phyloP scores from a whole-genome alignment of 2,329 filamentous ascomycete genomes.

The Mycosphaerelloides madeirae region DNA sequence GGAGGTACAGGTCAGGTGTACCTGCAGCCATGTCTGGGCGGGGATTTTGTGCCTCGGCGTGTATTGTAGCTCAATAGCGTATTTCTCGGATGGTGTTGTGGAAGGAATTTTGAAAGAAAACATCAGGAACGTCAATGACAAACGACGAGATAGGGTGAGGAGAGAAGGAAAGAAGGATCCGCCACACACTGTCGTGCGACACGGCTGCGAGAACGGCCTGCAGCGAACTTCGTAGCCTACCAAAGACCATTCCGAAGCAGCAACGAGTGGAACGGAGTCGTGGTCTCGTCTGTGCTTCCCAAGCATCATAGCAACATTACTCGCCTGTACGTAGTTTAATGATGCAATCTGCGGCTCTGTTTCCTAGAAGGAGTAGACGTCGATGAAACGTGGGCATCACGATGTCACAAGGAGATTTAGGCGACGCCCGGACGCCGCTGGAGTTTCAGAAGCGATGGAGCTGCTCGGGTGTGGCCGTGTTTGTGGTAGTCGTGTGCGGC shows the following conservation, averaged over 20 bases:
- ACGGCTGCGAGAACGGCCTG: conserved; percentile 3
- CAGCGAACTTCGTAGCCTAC: background rate
- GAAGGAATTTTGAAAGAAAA: background rate
- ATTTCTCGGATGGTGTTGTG: background rate
- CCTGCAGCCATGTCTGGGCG: background rate
- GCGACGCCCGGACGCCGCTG: too few relatives aligned
- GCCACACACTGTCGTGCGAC: conserved; percentile 1
- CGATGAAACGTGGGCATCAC: too few relatives aligned
- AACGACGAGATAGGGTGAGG: background rate
- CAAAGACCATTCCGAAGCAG: background rate
- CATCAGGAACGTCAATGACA: background rate
- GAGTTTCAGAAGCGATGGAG: too few relatives aligned
- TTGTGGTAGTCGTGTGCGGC: too few relatives aligned
- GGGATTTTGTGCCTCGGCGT: background rate
- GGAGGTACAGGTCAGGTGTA: background rate
- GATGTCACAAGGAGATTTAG: too few relatives aligned
- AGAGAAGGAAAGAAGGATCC: background rate
- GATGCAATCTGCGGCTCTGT: too few relatives aligned
- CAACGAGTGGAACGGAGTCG: background rate
- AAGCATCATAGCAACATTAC: background rate
- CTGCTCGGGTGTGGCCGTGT: too few relatives aligned
- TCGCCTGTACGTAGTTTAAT: too few relatives aligned
- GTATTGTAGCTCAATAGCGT: background rate
- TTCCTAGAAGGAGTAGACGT: too few relatives aligned
- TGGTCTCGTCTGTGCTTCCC: background rate